These are phyloP conservation scores for Ophiocordyceps robertsii DNA, from an alignment of 2,329 filamentous ascomycete species.

Conservation along the genomic window DNA sequence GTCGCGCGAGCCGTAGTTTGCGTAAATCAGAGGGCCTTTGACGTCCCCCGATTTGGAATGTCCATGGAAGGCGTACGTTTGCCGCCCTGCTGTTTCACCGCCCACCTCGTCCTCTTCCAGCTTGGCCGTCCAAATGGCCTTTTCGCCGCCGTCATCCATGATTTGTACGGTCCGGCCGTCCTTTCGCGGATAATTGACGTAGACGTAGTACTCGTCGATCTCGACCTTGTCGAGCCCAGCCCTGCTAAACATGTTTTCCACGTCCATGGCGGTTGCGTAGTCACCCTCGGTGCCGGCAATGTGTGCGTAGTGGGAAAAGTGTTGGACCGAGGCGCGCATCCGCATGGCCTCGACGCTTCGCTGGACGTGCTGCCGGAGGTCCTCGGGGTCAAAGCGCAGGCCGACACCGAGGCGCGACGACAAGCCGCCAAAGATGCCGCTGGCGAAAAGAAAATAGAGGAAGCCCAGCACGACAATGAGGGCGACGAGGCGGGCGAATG, in stretches of 20 bases:
- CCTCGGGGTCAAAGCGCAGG: constrained; percentile 68
- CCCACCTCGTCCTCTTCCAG: constrained; percentile 68
- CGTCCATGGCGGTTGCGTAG: constrained; percentile 71
- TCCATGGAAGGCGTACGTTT: constrained; percentile 75
- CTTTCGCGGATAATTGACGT: constrained; percentile 76
- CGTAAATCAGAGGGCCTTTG: constrained; percentile 76
- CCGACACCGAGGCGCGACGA: constrained; percentile 49
- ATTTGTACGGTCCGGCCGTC: constrained; percentile 74
- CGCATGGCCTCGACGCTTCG: constrained; percentile 54
- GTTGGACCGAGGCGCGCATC: constrained; percentile 60
- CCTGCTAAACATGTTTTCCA: constrained; percentile 61
- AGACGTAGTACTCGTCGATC: constrained; percentile 73
- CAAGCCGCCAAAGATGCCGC: constrained; percentile 63
- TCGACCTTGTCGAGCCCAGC: constrained; percentile 63
- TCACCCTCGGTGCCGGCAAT: constrained; percentile 91
- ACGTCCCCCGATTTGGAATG: constrained; percentile 80
- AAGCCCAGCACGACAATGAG: constrained; percentile 63
- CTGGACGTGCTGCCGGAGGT: constrained; percentile 63
- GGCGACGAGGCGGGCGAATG: constrained; percentile 61
- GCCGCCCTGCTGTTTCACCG: constrained; percentile 45
- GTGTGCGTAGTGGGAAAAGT: constrained; percentile 76
- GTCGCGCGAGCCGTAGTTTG: constrained; percentile 75
- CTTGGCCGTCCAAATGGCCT: constrained; percentile 61
- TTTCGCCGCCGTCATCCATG: constrained; percentile 48
- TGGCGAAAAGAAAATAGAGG: constrained; percentile 75